Percentiles rank a stretch among this genome's conserved stretches.
phyloP scores from a whole-genome alignment of 306 rosid species.

The Chamaecrista fasciculata region DNA sequence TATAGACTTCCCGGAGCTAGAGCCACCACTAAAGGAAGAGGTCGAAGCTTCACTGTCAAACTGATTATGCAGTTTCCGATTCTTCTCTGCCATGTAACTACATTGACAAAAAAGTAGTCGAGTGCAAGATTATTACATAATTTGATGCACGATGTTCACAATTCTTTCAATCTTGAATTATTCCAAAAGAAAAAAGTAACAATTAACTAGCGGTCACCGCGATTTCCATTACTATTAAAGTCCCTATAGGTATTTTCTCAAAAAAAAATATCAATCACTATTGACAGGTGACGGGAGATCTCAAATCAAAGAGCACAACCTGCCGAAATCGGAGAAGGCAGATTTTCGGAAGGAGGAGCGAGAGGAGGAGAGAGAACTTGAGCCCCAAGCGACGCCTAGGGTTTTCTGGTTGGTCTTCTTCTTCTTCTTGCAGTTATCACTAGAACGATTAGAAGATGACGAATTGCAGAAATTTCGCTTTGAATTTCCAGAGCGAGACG shows the following conservation, averaged over 20 bases:
- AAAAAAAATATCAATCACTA: not conserved
- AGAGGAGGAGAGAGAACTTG: conserved; percentile 53
- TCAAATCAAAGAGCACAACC: conserved; percentile 31
- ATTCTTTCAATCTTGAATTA: not conserved
- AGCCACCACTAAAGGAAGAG: conserved; percentile 28
- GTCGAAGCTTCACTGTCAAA: conserved; percentile 64
- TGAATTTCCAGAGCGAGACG: conserved; percentile 58
- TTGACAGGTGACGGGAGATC: not conserved
- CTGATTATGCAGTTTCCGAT: conserved; percentile 70
- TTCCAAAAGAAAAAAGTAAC: too few relatives aligned
- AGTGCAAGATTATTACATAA: not conserved
- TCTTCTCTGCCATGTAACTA: conserved; percentile 83
- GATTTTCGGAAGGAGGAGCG: conserved; percentile 47
- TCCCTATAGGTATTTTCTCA: not conserved
- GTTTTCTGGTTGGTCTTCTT: conserved; percentile 62
- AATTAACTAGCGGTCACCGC: too few relatives aligned
- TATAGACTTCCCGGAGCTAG: conserved; percentile 44
- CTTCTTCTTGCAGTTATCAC: conserved; percentile 23
- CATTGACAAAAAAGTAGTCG: not conserved
- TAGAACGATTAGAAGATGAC: conserved; percentile 42
- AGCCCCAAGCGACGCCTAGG: conserved; percentile 82
- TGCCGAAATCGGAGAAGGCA: conserved; percentile 67
- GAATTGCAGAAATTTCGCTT: conserved; percentile 53
- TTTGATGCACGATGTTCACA: not conserved
- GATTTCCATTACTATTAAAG: too few relatives aligned